These are phyloP conservation scores for Aspergillus luchuensis DNA, from an alignment of 2,329 filamentous ascomycete genomes.

Conservation along the genomic window DNA sequence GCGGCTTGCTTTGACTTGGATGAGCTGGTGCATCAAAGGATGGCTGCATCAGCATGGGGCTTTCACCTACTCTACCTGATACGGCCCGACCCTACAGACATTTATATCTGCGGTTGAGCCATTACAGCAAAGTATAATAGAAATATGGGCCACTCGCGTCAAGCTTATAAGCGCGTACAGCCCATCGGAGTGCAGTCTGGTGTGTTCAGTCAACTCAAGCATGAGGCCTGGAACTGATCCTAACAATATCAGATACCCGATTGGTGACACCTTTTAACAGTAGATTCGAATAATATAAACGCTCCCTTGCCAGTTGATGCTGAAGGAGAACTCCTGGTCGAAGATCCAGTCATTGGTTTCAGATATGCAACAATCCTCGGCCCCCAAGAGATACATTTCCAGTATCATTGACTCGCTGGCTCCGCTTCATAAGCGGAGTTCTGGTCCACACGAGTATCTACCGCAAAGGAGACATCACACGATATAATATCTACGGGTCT, in stretches of 20 bases:
- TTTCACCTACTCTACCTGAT: neutral
- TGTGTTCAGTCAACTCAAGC: neutral
- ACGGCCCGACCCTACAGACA: neutral
- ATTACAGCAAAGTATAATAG: neutral
- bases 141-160: neutral
- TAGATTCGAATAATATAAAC: too few species aligned
- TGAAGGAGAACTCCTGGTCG: neutral
- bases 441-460: too few species aligned
- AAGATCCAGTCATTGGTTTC: neutral
- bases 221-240: neutral
- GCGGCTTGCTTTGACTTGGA: neutral
- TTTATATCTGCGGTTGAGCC: neutral
- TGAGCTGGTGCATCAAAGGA: neutral
- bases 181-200: neutral
- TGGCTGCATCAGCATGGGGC: neutral
- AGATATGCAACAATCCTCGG: too few species aligned
- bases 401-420: too few species aligned
- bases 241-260: neutral
- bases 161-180: neutral
- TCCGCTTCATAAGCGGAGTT: too few species aligned
- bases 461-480: too few species aligned
- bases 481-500: constrained; percentile 21
- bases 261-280: too few species aligned
- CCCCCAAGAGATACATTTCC: too few species aligned
- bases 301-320: neutral